Conservation (phyloP, 106 monocot genomes). For the Dendrobium officinale region DNA sequence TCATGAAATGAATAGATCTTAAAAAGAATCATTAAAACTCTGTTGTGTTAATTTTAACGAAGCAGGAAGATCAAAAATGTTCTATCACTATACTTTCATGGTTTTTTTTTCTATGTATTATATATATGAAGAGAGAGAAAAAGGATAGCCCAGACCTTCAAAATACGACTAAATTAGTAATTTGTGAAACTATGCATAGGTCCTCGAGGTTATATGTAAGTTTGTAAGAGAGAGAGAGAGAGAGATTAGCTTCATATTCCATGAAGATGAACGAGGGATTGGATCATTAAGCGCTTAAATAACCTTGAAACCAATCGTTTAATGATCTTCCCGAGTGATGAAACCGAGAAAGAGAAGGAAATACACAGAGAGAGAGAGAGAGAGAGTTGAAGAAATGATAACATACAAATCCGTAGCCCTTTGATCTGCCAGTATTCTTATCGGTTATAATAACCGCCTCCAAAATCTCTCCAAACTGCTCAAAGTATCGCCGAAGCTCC, state of each 20-base stretch:
- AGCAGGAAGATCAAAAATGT: background rate
- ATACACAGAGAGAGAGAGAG: background rate
- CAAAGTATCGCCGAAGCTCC: conserved; percentile 63
- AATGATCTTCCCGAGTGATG: background rate
- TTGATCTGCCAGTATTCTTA: conserved; percentile 70
- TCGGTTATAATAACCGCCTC: conserved; percentile 92
- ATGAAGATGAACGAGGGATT: background rate
- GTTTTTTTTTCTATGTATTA: background rate
- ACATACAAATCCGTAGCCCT: conserved; percentile 89
- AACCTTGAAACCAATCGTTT: background rate
- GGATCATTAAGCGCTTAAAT: background rate
- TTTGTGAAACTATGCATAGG: no score
- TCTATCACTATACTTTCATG: background rate
- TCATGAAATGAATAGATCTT: no score
- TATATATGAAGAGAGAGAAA: background rate
- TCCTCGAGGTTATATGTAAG: background rate
- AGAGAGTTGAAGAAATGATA: no score
- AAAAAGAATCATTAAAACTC: no score
- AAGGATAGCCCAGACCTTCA: background rate
- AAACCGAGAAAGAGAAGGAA: background rate
- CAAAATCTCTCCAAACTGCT: conserved; percentile 83
- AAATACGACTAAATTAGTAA: background rate
- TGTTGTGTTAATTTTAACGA: no score
- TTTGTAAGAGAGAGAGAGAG: background rate
- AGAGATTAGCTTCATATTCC: background rate